Evolutionary conservation across 2,329 filamentous ascomycete species (phyloP).

Genomic region (Trichophyton simii): DNA sequence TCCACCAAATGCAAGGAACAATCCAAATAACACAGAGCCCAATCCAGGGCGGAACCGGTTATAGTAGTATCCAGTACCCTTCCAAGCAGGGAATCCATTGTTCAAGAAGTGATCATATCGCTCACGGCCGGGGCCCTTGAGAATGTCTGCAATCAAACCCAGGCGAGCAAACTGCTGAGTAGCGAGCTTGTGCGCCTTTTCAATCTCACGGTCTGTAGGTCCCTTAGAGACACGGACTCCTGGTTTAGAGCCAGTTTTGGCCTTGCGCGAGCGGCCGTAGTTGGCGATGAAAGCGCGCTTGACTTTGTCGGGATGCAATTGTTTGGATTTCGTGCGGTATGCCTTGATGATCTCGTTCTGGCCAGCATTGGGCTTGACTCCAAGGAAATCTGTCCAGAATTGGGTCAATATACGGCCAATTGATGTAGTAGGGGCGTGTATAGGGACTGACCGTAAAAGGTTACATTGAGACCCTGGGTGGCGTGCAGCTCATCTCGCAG

Average conservation of each 20-base stretch:
- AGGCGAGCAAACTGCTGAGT: constrained; percentile 73
- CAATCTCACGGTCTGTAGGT: constrained; percentile 62
- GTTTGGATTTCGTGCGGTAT: constrained; percentile 74
- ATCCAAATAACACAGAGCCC: constrained; percentile 66
- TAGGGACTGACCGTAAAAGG: constrained; percentile 59
- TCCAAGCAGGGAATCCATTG: constrained; percentile 93
- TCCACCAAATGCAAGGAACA: constrained; percentile 74
- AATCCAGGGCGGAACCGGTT: constrained; percentile 81
- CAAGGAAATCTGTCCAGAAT: constrained; percentile 55
- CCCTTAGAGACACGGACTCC: constrained; percentile 56
- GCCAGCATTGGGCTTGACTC: constrained; percentile 57
- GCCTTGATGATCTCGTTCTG: constrained; percentile 87
- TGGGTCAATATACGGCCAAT: neutral
- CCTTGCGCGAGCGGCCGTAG: constrained; percentile 41
- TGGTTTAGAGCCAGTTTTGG: constrained; percentile 41
- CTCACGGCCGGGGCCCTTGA: constrained; percentile 65
- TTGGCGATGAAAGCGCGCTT: constrained; percentile 67
- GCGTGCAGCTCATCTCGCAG: constrained; percentile 73
- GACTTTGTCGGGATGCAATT: constrained; percentile 90
- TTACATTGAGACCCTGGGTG: constrained; percentile 63
- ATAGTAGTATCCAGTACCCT: constrained; percentile 98
- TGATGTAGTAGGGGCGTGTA: neutral
- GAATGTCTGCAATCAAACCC: constrained; percentile 71
- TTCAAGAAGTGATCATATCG: constrained; percentile 89
- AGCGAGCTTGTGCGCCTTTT: constrained; percentile 65